Evolutionary conservation across 2,329 filamentous ascomycete species (phyloP).

Genomic region (Alternaria burnsii): DNA sequence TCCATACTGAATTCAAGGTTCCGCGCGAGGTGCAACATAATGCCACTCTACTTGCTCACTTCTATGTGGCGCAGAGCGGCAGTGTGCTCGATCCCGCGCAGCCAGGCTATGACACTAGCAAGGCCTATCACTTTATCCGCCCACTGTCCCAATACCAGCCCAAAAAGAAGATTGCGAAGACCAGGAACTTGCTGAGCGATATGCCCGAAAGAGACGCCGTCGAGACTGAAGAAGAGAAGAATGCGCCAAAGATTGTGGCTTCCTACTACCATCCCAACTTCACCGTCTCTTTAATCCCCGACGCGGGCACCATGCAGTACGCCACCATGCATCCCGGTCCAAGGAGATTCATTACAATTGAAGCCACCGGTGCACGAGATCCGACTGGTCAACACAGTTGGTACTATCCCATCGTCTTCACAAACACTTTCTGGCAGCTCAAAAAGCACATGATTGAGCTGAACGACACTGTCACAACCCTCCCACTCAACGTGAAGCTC

Average conservation of each 20-base stretch:
- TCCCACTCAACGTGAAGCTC: slow-evolving; percentile 84
- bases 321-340: slow-evolving; percentile 74
- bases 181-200: slow-evolving; percentile 77
- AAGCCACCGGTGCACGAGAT: slow-evolving; percentile 82
- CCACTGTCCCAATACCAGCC: slow-evolving; percentile 89
- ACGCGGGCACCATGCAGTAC: slow-evolving; percentile 75
- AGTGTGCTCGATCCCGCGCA: slow-evolving; percentile 77
- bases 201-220: slow-evolving; percentile 58
- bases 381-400: slow-evolving; percentile 85
- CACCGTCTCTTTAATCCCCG: slow-evolving; percentile 85
- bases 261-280: slow-evolving; percentile 97
- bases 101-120: slow-evolving; percentile 74
- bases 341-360: slow-evolving; percentile 80
- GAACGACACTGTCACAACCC: slow-evolving; percentile 84
- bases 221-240: slow-evolving; percentile 60
- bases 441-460: slow-evolving; percentile 88
- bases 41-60: slow-evolving; percentile 93
- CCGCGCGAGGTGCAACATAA: slow-evolving; percentile 86
- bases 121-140: slow-evolving; percentile 83
- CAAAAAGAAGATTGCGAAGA: slow-evolving; percentile 90
- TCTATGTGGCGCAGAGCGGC: slow-evolving; percentile 83
- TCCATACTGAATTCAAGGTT: slow-evolving; percentile 79
- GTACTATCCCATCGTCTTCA: slow-evolving; percentile 90
- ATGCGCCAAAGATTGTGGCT: slow-evolving; percentile 72
- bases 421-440: slow-evolving; percentile 98